phyloP scores from a whole-genome alignment of 331 rosid genomes.

The Prunus yedoensis region DNA sequence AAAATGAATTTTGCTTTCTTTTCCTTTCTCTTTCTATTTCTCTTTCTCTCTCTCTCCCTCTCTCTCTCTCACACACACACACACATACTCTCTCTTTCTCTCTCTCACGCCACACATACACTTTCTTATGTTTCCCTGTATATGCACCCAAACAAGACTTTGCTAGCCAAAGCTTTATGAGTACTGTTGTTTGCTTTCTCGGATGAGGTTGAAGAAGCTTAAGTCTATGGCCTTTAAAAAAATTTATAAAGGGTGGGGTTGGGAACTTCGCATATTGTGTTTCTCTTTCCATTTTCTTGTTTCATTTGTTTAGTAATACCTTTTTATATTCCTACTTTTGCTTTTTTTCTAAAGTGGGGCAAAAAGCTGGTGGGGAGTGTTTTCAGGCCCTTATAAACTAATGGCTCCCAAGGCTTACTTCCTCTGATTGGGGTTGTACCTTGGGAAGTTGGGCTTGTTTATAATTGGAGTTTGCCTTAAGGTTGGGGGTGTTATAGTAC shows the following conservation, averaged over 20 bases:
- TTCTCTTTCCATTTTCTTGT: constrained; percentile 32
- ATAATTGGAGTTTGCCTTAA: not conserved
- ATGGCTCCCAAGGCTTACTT: constrained; percentile 35
- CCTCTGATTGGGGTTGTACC: constrained; percentile 63
- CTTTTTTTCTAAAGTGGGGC: constrained; percentile 64
- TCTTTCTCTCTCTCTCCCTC: constrained; percentile 22
- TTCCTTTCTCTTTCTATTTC: constrained; percentile 31
- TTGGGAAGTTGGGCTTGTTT: constrained; percentile 34
- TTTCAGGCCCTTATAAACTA: constrained; percentile 44
- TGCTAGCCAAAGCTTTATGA: constrained; percentile 50
- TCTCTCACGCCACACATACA: constrained; percentile 3
- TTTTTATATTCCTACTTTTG: constrained; percentile 51
- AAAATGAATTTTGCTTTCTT: not conserved
- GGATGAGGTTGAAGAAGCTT: constrained; percentile 52
- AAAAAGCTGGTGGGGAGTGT: constrained; percentile 53
- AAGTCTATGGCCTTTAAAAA: constrained; percentile 38
- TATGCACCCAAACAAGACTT: constrained; percentile 63
- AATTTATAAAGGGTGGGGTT: constrained; percentile 55
- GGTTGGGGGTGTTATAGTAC: not conserved
- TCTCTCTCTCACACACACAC: not conserved
- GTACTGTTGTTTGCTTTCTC: constrained; percentile 44
- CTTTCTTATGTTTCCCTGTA: constrained; percentile 53
- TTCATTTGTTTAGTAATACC: constrained; percentile 47
- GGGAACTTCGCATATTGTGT: constrained; percentile 54
- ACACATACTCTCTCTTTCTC: constrained; percentile 20